phyloP scores from a whole-genome alignment of 768 basidiomycete genomes.

The Trametes maxima region DNA sequence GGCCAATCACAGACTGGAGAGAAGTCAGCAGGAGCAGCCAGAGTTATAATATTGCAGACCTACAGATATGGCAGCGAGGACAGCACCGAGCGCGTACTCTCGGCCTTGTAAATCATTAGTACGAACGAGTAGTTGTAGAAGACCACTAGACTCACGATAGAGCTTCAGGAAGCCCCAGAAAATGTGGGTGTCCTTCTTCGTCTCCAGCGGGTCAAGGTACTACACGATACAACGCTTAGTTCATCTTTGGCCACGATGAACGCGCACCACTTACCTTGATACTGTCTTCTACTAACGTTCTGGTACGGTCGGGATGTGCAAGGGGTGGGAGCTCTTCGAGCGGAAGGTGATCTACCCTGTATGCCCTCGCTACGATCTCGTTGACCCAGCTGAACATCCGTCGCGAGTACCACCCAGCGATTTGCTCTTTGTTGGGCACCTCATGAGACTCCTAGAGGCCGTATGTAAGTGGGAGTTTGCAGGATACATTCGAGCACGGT shows the following conservation, averaged over 20 bases:
- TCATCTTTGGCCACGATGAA: constrained; percentile 22
- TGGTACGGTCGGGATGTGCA: constrained; percentile 44
- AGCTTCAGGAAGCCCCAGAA: constrained; percentile 31
- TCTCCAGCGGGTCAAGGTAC: constrained; percentile 41
- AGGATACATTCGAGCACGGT: constrained; percentile 25
- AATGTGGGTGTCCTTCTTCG: constrained; percentile 31
- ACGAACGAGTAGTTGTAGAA: background rate
- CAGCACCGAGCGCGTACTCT: constrained; percentile 14
- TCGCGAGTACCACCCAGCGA: constrained; percentile 30
- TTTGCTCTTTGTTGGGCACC: constrained; percentile 29
- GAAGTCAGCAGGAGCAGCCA: background rate
- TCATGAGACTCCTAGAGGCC: background rate
- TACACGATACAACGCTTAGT: constrained; percentile 23
- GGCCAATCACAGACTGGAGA: constrained; percentile 7
- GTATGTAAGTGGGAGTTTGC: background rate
- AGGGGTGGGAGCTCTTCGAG: constrained; percentile 46
- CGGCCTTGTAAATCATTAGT: background rate
- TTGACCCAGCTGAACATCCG: constrained; percentile 55
- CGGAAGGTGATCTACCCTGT: constrained; percentile 43
- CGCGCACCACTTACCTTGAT: constrained; percentile 32
- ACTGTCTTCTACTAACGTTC: constrained; percentile 33
- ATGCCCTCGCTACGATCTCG: constrained; percentile 45
- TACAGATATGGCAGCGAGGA: constrained; percentile 16
- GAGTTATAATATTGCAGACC: background rate
- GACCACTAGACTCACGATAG: constrained; percentile 20